These are phyloP conservation scores for Ramaria sp. DNA, from an alignment of 768 basidiomycete species.

Conservation along the genomic window DNA sequence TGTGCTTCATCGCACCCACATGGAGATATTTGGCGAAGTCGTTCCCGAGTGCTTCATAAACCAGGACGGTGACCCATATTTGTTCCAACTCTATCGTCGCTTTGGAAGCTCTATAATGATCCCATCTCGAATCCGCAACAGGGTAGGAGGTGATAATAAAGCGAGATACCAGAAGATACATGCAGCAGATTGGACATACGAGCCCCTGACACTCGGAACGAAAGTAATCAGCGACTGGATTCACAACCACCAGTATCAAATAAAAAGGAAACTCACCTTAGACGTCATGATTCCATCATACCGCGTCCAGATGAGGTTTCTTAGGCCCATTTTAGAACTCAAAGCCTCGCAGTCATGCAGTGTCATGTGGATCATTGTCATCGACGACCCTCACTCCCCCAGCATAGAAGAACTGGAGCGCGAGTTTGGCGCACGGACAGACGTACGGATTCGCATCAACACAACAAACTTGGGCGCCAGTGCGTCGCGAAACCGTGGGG, in stretches of 20 bases:
- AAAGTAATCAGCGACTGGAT: slow-evolving; percentile 27
- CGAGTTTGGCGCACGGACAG: slow-evolving; percentile 30
- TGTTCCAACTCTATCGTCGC: slow-evolving; percentile 50
- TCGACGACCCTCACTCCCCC: slow-evolving; percentile 41
- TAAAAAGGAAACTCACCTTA: slow-evolving; percentile 31
- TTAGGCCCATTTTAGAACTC: slow-evolving; percentile 36
- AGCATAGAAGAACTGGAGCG: slow-evolving; percentile 26
- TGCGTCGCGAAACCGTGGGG: slow-evolving; percentile 42
- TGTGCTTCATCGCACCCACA: slow-evolving; percentile 40
- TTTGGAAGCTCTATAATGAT: slow-evolving; percentile 42
- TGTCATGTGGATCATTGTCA: slow-evolving; percentile 46
- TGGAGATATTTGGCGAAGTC: slow-evolving; percentile 45
- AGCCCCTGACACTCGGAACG: slow-evolving; percentile 31
- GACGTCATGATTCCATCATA: slow-evolving; percentile 50
- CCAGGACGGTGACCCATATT: slow-evolving; percentile 48
- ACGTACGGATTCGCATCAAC: slow-evolving; percentile 46
- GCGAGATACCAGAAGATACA: slow-evolving; percentile 40
- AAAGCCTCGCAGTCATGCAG: slow-evolving; percentile 29
- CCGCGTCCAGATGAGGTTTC: slow-evolving; percentile 33
- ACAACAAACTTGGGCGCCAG: slow-evolving; percentile 37
- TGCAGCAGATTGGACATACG: slow-evolving; percentile 37
- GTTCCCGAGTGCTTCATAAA: slow-evolving; percentile 43
- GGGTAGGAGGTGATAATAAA: slow-evolving; percentile 31
- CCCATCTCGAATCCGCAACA: slow-evolving; percentile 29
- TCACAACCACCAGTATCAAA: slow-evolving; percentile 12